These are phyloP conservation scores for Capronia coronata DNA, from an alignment of 2,329 filamentous ascomycete genomes.

Conservation along the genomic window DNA sequence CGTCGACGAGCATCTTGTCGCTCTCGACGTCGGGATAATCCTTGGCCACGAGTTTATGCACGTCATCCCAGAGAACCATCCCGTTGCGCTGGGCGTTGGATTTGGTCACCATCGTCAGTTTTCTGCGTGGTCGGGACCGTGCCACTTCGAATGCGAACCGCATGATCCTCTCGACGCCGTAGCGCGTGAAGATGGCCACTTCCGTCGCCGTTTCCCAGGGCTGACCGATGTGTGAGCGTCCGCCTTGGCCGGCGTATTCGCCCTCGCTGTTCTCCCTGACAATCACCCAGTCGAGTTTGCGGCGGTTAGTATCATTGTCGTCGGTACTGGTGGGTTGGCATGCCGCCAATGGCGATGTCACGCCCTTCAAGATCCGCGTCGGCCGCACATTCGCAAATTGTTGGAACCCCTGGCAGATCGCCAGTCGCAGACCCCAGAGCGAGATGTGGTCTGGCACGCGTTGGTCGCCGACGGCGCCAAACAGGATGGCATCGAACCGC, in stretches of 20 bases:
- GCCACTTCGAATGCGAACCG: conserved; percentile 59
- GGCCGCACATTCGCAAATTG: conserved; percentile 64
- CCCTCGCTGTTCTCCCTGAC: conserved; percentile 61
- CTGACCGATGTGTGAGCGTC: conserved; percentile 52
- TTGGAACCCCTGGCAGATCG: conserved; percentile 60
- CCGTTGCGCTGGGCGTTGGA: conserved; percentile 60
- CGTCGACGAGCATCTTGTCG: conserved; percentile 62
- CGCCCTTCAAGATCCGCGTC: conserved; percentile 56
- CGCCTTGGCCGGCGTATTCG: conserved; percentile 60
- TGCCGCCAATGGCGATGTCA: conserved; percentile 44
- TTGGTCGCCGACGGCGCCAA: conserved; percentile 59
- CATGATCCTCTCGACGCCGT: conserved; percentile 54
- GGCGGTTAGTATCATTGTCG: conserved; percentile 37
- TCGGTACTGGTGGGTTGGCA: conserved; percentile 19
- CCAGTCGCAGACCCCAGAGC: conserved; percentile 60
- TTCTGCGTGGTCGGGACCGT: conserved; percentile 50
- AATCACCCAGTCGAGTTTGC: conserved; percentile 61
- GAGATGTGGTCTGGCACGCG: conserved; percentile 61
- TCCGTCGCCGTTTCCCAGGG: conserved; percentile 58
- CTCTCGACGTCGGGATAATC: conserved; percentile 56
- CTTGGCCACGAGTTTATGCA: conserved; percentile 48
- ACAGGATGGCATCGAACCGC: conserved; percentile 60
- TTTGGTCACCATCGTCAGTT: conserved; percentile 58
- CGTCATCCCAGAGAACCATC: conserved; percentile 63
- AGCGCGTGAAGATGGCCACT: conserved; percentile 57